phyloP scores from a whole-genome alignment of 2,329 filamentous ascomycete genomes.

The Paecilomyces niveus region DNA sequence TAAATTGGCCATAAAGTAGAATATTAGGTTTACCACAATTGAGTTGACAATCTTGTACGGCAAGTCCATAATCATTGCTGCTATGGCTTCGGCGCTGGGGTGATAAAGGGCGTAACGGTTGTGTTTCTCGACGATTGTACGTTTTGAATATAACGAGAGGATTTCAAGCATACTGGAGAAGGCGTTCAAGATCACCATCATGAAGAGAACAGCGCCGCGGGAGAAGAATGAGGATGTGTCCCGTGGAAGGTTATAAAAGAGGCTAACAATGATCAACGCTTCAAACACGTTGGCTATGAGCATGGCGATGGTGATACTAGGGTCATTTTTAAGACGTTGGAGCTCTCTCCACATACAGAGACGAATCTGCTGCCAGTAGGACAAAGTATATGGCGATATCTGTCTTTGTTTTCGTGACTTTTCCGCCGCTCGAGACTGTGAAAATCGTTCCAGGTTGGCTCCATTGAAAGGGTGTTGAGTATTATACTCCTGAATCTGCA shows the following conservation, averaged over 20 bases:
- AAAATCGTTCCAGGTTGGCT: slow-evolving; percentile 26
- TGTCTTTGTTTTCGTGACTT: too few species aligned
- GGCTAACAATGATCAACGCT: slow-evolving; percentile 69
- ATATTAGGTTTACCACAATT: slow-evolving; percentile 66
- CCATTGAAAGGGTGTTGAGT: slow-evolving; percentile 36
- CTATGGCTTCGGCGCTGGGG: slow-evolving; percentile 78
- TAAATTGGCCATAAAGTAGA: slow-evolving; percentile 86
- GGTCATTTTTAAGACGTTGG: slow-evolving; percentile 68
- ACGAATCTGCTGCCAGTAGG: slow-evolving; percentile 64
- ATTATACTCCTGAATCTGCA: slow-evolving; percentile 40
- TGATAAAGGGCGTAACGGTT: slow-evolving; percentile 81
- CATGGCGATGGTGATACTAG: slow-evolving; percentile 62
- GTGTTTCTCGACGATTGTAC: slow-evolving; percentile 89
- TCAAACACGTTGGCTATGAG: slow-evolving; percentile 64
- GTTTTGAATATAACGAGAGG: slow-evolving; percentile 77
- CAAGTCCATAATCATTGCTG: slow-evolving; percentile 79
- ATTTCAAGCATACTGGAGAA: slow-evolving; percentile 78
- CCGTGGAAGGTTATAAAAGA: slow-evolving; percentile 68
- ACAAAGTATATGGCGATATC: slow-evolving; percentile 80
- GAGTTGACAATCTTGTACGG: slow-evolving; percentile 74
- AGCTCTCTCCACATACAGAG: slow-evolving; percentile 79
- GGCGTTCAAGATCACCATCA: slow-evolving; percentile 79
- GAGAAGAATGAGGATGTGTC: slow-evolving; percentile 69
- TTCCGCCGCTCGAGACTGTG: too few species aligned
- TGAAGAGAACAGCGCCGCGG: slow-evolving; percentile 76